Conservation (phyloP, 2,329 filamentous ascomycete species). For the Microthyrium microscopicum region DNA sequence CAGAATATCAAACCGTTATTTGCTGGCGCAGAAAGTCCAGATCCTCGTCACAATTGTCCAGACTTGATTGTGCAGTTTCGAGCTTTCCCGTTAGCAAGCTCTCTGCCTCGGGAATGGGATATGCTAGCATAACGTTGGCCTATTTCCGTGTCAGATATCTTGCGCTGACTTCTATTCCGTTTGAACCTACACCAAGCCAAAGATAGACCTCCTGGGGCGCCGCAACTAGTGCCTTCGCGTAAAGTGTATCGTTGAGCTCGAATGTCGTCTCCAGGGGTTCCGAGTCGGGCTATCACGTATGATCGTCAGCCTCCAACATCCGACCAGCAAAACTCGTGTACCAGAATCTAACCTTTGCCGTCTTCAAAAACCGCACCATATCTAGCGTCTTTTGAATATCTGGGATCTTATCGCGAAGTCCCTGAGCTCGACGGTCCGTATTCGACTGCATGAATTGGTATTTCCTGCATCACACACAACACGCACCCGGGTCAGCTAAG, state of each 20-base stretch:
- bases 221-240: conserved; percentile 69
- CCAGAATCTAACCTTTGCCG: conserved; percentile 49
- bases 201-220: conserved; percentile 84
- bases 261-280: conserved; percentile 83
- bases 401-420: conserved; percentile 85
- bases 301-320: conserved; percentile 16
- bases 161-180: background rate
- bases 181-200: conserved; percentile 68
- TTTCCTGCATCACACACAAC: conserved; percentile 44
- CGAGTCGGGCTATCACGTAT: conserved; percentile 20
- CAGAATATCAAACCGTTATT: conserved; percentile 51
- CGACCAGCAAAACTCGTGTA: background rate
- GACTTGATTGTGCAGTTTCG: conserved; percentile 57
- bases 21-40: conserved; percentile 90
- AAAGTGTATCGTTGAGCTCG: conserved; percentile 91
- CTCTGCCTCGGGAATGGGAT: conserved; percentile 78
- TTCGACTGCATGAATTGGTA: conserved; percentile 99
- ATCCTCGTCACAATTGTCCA: conserved; percentile 88
- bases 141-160: conserved; percentile 16
- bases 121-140: conserved; percentile 96
- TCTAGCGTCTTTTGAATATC: conserved; percentile 95
- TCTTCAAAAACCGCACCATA: conserved; percentile 70
- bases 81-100: conserved; percentile 62
- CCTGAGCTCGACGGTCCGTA: conserved; percentile 63
- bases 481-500: background rate